A percentile compares a stretch with the other conserved stretches of the same genome.
Conservation (phyloP, 306 rosid species). For the Sphenostylis stenocarpa region DNA sequence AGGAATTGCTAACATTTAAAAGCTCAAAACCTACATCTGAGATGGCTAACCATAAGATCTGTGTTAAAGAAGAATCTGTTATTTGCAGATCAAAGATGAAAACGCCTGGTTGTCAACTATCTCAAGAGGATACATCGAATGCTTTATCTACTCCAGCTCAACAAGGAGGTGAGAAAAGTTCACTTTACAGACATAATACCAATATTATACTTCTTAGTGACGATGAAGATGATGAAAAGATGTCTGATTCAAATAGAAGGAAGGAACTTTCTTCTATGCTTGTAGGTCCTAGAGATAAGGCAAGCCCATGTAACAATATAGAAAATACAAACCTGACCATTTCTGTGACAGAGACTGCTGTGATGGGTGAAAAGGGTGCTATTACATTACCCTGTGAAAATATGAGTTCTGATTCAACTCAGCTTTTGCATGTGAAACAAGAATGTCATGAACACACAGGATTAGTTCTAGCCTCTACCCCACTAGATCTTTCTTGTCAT, state of each 20-base stretch:
- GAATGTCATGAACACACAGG: slow-evolving; percentile 43
- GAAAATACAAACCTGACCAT: slow-evolving; percentile 8
- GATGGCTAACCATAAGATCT: slow-evolving; percentile 30
- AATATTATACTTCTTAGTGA: slow-evolving; percentile 78
- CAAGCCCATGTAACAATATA: slow-evolving; percentile 39
- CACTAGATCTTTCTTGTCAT: slow-evolving; percentile 38
- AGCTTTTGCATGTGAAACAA: slow-evolving; percentile 38
- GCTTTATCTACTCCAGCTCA: slow-evolving; percentile 41
- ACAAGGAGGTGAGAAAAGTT: slow-evolving; percentile 46
- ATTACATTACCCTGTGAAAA: slow-evolving; percentile 37
- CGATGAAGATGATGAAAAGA: slow-evolving; percentile 68
- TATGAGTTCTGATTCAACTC: slow-evolving; percentile 38
- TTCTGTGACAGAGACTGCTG: not conserved
- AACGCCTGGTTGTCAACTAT: slow-evolving; percentile 47
- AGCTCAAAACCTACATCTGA: slow-evolving; percentile 33
- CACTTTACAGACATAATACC: slow-evolving; percentile 33
- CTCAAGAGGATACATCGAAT: slow-evolving; percentile 55
- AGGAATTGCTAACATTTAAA: slow-evolving; percentile 19
- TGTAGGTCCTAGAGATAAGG: slow-evolving; percentile 45
- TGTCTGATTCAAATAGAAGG: slow-evolving; percentile 41
- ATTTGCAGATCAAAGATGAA: slow-evolving; percentile 36
- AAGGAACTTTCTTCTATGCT: slow-evolving; percentile 43
- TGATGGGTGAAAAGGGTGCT: slow-evolving; percentile 30
- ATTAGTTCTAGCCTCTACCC: slow-evolving; percentile 43
- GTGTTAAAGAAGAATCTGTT: slow-evolving; percentile 46